A percentile compares a stretch with the other conserved stretches of the same genome.
Conservation (phyloP, 441 rosid genomes). For the Flueggea neowawraea region DNA sequence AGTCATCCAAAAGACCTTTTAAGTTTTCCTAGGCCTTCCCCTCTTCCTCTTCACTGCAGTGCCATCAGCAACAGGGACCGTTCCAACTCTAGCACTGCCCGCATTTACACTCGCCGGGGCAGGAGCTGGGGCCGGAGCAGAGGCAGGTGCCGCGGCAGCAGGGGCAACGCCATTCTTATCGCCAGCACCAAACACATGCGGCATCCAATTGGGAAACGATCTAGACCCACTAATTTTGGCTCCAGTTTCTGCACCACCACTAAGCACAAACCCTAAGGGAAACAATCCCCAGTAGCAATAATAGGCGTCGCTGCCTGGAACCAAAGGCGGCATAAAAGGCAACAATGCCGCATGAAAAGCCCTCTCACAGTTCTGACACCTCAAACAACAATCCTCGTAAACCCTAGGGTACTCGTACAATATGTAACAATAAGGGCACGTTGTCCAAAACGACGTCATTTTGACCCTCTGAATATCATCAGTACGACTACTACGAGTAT, state of each 20-base stretch:
- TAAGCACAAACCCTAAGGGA: slow-evolving; percentile 54
- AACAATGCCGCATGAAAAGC: slow-evolving; percentile 73
- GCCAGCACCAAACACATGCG: background rate
- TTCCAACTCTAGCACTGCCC: background rate
- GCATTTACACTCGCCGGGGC: background rate
- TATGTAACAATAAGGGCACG: slow-evolving; percentile 81
- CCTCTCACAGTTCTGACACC: slow-evolving; percentile 53
- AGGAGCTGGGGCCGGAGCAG: background rate
- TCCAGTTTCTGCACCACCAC: slow-evolving; percentile 9
- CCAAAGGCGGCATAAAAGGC: slow-evolving; percentile 62
- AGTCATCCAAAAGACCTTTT: too few relatives aligned
- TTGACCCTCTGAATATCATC: slow-evolving; percentile 20
- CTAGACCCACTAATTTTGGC: slow-evolving; percentile 8
- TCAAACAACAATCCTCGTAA: slow-evolving; percentile 75
- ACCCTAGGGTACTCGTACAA: slow-evolving; percentile 81
- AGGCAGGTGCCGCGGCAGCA: background rate
- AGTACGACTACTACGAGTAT: background rate
- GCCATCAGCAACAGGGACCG: background rate
- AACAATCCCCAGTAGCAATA: slow-evolving; percentile 88
- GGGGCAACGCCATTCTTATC: background rate
- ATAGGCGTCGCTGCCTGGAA: slow-evolving; percentile 81
- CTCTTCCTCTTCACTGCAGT: background rate
- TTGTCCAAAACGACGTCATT: slow-evolving; percentile 82
- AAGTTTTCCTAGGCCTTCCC: background rate
- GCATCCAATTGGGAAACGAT: slow-evolving; percentile 8